Evolutionary conservation across 2,329 filamentous ascomycete genomes (phyloP).

Genomic region (Chalaropsis ovoidea): DNA sequence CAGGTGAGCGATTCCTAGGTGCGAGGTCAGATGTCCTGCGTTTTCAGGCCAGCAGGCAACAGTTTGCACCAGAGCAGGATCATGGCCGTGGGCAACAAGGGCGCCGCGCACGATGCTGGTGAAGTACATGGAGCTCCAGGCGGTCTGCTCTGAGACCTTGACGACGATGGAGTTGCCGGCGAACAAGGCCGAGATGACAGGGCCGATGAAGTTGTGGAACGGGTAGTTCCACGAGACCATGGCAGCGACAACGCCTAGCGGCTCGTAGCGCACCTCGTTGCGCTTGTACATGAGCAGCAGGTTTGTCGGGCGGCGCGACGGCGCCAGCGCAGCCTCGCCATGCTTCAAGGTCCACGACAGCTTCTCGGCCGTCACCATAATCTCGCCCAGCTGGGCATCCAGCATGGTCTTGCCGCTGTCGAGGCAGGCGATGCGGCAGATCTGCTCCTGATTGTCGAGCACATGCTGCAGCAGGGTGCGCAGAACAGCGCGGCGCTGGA

Average conservation of each 20-base stretch:
- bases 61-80: conserved; percentile 70
- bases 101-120: conserved; percentile 67
- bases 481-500: conserved; percentile 66
- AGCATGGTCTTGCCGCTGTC: conserved; percentile 96
- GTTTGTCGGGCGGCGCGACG: conserved; percentile 71
- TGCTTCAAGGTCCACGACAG: conserved; percentile 88
- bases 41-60: conserved; percentile 80
- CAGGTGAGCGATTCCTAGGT: conserved; percentile 73
- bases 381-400: conserved; percentile 87
- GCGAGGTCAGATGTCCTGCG: conserved; percentile 72
- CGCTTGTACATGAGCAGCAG: conserved; percentile 91
- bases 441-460: conserved; percentile 77
- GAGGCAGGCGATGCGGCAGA: conserved; percentile 74
- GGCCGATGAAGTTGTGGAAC: conserved; percentile 90
- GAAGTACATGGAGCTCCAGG: conserved; percentile 84
- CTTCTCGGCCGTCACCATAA: conserved; percentile 88
- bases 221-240: conserved; percentile 96
- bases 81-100: conserved; percentile 70
- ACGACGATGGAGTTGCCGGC: conserved; percentile 84
- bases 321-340: conserved; percentile 67
- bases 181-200: conserved; percentile 82
- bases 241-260: conserved; percentile 82
- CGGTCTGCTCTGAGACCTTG: conserved; percentile 91
- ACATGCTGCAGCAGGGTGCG: conserved; percentile 72
- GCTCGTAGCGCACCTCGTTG: conserved; percentile 84